Percentiles rank a stretch among this genome's conserved stretches.
Evolutionary conservation across 192 early-diverging fungal genomes (phyloP).

Genomic region (Phlyctochytrium arcticum): DNA sequence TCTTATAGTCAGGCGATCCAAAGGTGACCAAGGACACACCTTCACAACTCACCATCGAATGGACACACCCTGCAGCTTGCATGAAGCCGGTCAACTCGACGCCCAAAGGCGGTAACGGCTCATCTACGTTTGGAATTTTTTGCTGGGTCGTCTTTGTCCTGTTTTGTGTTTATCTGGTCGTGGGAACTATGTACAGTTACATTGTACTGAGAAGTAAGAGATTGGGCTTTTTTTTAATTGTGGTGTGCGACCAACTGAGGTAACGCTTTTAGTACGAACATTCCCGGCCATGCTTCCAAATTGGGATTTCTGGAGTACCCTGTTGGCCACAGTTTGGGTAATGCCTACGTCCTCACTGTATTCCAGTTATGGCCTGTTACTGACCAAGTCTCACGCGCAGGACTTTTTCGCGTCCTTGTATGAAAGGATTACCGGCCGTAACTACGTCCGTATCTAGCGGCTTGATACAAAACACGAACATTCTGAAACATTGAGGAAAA

Average conservation of each 20-base stretch:
- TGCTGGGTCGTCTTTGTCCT: slow-evolving; percentile 3
- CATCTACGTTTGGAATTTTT: slow-evolving; percentile 6
- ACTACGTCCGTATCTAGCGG: not conserved
- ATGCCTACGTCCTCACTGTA: not conserved
- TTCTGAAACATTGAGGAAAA: too few species aligned
- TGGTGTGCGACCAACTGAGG: too few species aligned
- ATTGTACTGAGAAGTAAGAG: slow-evolving; percentile 13
- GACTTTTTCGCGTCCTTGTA: not conserved
- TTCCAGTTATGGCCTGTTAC: not conserved
- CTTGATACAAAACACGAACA: too few species aligned
- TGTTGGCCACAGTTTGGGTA: slow-evolving; percentile 6
- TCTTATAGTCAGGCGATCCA: too few species aligned
- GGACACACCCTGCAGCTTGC: too few species aligned
- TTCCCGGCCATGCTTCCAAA: slow-evolving; percentile 19
- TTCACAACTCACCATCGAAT: too few species aligned
- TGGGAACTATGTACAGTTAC: slow-evolving; percentile 14
- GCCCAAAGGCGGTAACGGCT: not conserved
- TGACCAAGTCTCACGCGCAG: not conserved
- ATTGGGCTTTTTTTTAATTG: too few species aligned
- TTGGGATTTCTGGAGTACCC: slow-evolving; percentile 17
- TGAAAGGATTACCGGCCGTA: not conserved
- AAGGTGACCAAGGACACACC: too few species aligned
- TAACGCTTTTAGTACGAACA: too few species aligned
- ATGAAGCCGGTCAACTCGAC: too few species aligned
- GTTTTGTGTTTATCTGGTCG: not conserved